Conservation (phyloP, 78 protist genomes). For the Protostelium mycophagum region DNA sequence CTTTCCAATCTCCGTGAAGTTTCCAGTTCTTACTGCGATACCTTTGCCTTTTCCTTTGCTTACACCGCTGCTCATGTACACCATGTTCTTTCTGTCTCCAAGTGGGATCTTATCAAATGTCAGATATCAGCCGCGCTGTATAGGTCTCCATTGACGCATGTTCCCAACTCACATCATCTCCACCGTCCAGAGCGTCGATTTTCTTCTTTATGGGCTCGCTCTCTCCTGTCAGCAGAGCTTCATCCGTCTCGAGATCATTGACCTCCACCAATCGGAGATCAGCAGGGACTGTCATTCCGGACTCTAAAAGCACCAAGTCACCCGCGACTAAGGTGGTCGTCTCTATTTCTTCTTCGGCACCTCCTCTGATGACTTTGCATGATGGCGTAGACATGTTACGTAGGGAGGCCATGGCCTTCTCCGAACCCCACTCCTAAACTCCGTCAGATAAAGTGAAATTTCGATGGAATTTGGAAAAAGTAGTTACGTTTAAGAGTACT, state of each 20-base stretch:
- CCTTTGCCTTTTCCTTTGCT: conserved; percentile 36
- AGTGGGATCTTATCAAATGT: not conserved
- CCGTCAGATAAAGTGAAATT: too few relatives aligned
- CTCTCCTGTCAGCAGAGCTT: conserved; percentile 24
- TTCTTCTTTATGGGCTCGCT: not conserved
- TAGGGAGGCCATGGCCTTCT: not conserved
- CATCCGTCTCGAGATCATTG: conserved; percentile 9
- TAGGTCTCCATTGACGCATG: not conserved
- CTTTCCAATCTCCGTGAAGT: conserved; percentile 60
- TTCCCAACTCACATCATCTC: not conserved
- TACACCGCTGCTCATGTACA: conserved; percentile 37
- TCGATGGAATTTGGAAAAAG: too few relatives aligned
- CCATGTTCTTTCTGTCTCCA: conserved; percentile 5
- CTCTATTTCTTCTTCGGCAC: conserved; percentile 36
- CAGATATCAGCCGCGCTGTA: not conserved
- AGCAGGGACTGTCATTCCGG: conserved; percentile 81
- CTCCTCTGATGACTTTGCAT: conserved; percentile 70
- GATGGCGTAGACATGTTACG: conserved; percentile 31
- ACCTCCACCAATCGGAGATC: conserved; percentile 52
- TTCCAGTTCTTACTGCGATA: conserved; percentile 32
- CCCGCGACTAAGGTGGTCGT: conserved; percentile 67
- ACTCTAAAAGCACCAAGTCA: conserved; percentile 70
- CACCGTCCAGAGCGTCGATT: not conserved
- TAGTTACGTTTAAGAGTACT: not conserved
- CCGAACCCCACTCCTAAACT: not conserved